These are phyloP conservation scores for Agrocybe pediades DNA, from an alignment of 768 basidiomycete genomes.

Conservation along the genomic window DNA sequence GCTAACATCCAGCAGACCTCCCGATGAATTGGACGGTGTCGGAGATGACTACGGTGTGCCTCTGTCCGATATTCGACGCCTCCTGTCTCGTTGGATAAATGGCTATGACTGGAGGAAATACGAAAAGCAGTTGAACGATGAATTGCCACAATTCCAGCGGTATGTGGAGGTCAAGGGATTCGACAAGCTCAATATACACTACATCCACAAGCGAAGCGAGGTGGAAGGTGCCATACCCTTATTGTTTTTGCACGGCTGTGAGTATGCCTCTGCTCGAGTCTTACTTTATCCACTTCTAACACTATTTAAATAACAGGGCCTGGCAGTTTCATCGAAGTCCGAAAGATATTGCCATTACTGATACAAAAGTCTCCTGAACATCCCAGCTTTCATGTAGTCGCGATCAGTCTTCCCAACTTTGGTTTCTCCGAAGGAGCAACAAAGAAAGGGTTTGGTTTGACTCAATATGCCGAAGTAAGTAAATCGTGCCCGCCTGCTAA, in stretches of 20 bases:
- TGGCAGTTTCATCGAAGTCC: conserved; percentile 50
- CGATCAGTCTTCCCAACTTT: conserved; percentile 57
- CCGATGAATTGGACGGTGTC: conserved; percentile 57
- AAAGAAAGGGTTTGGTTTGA: conserved; percentile 47
- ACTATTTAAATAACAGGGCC: background rate
- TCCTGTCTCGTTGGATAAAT: conserved; percentile 50
- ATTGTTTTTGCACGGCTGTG: conserved; percentile 63
- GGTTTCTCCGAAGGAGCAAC: conserved; percentile 62
- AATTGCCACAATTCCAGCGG: conserved; percentile 57
- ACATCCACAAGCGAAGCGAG: conserved; percentile 54
- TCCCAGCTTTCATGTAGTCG: conserved; percentile 67
- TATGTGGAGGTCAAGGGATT: conserved; percentile 50
- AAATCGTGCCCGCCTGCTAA: conserved; percentile 1
- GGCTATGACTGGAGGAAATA: conserved; percentile 59
- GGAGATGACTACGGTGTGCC: conserved; percentile 57
- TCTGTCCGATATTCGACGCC: conserved; percentile 47
- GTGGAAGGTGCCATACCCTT: conserved; percentile 51
- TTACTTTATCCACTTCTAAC: background rate
- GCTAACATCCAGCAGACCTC: conserved; percentile 48
- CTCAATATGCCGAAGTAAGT: conserved; percentile 54
- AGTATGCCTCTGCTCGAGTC: conserved; percentile 10
- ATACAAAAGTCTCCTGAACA: conserved; percentile 39
- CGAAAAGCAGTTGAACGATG: conserved; percentile 50
- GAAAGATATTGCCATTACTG: conserved; percentile 58
- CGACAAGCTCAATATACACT: conserved; percentile 51